phyloP scores from a whole-genome alignment of 2,329 filamentous ascomycete genomes.

The Pyricularia sp. region DNA sequence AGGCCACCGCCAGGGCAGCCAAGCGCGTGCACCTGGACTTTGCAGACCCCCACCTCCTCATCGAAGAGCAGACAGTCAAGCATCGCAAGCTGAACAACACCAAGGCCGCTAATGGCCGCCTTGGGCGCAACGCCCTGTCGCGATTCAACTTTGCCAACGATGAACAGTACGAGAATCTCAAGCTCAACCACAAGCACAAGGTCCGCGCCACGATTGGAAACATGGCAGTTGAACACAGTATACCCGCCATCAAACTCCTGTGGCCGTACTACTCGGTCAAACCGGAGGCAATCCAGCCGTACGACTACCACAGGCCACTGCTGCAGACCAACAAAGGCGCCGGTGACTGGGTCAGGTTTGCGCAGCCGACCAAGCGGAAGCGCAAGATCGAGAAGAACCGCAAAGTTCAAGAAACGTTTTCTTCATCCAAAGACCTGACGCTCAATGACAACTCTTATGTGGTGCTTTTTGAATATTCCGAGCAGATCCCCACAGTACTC shows the following conservation, averaged over 20 bases:
- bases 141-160: conserved; percentile 97
- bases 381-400: conserved; percentile 76
- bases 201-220: conserved; percentile 87
- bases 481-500: conserved; percentile 82
- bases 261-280: conserved; percentile 95
- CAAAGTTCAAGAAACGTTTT: conserved; percentile 68
- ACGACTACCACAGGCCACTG: conserved; percentile 73
- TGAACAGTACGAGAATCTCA: conserved; percentile 87
- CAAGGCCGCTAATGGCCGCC: conserved; percentile 57
- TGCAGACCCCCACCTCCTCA: conserved; percentile 77
- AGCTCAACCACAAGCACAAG: conserved; percentile 95
- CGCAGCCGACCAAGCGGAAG: conserved; percentile 59
- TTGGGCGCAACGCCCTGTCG: conserved; percentile 64
- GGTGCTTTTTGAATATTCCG: conserved; percentile 88
- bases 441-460: conserved; percentile 83
- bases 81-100: conserved; percentile 50
- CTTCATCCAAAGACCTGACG: conserved; percentile 71
- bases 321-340: conserved; percentile 62
- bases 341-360: conserved; percentile 62
- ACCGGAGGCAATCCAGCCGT: conserved; percentile 59
- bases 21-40: conserved; percentile 77
- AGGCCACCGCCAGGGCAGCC: conserved; percentile 60
- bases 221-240: conserved; percentile 85
- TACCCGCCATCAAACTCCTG: conserved; percentile 83
- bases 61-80: conserved; percentile 61